Evolutionary conservation across 2,329 filamentous ascomycete genomes (phyloP).

Genomic region (Byssothecium circinans): DNA sequence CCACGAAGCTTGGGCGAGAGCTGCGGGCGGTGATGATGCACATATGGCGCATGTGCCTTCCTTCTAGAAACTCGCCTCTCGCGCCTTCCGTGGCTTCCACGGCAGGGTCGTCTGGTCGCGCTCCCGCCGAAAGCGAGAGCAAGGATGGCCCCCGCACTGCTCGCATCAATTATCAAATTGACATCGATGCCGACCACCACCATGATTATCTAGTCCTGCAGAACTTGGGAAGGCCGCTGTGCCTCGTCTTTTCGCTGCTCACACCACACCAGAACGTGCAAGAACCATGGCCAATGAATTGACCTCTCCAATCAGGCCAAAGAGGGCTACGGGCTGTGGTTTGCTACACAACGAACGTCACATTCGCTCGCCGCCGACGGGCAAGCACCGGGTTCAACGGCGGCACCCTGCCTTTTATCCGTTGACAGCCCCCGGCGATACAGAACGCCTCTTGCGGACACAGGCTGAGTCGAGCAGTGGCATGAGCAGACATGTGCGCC

Average conservation of each 20-base stretch:
- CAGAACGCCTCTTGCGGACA: slow-evolving; percentile 15
- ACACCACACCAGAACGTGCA: neutral
- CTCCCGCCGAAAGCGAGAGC: slow-evolving; percentile 1
- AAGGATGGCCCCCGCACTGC: slow-evolving; percentile 2
- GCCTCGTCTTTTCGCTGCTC: too few relatives aligned
- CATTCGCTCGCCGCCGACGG: neutral
- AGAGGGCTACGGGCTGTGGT: neutral
- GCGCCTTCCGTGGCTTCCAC: slow-evolving; percentile 1
- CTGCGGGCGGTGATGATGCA: neutral
- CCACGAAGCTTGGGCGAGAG: neutral
- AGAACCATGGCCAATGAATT: too few relatives aligned
- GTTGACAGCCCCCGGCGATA: slow-evolving; percentile 20
- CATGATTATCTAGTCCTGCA: too few relatives aligned
- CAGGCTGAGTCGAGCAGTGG: slow-evolving; percentile 19
- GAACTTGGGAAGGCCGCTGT: too few relatives aligned
- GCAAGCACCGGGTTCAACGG: slow-evolving; percentile 25
- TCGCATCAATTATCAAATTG: too few relatives aligned
- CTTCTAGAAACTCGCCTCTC: slow-evolving; percentile 3
- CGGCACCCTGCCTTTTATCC: slow-evolving; percentile 22
- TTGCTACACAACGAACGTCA: neutral
- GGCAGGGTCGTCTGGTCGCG: slow-evolving; percentile 2
- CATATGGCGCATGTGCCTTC: neutral
- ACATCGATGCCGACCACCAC: neutral
- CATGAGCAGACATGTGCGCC: slow-evolving; percentile 5
- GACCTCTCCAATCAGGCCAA: neutral